These are phyloP conservation scores for Protostelium mycophagum DNA, from an alignment of 78 protist genomes.

Conservation along the genomic window DNA sequence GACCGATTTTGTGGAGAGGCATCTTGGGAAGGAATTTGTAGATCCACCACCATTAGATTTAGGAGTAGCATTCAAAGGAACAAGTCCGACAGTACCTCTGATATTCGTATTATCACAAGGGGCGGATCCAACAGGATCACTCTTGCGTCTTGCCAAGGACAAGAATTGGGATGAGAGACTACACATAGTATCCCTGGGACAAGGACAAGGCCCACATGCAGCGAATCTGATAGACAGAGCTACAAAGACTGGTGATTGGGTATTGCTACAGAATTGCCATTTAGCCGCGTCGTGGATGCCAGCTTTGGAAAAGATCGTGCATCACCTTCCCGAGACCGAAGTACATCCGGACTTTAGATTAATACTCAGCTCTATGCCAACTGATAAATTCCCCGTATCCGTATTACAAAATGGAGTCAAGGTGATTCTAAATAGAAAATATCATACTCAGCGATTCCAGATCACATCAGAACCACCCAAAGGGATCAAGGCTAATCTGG, in stretches of 20 bases:
- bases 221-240: conserved; percentile 64
- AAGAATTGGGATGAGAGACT: conserved; percentile 63
- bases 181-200: conserved; percentile 80
- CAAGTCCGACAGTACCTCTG: conserved; percentile 59
- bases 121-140: conserved; percentile 83
- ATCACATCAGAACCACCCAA: conserved; percentile 92
- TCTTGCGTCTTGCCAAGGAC: conserved; percentile 67
- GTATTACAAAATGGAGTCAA: conserved; percentile 82
- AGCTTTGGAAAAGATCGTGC: conserved; percentile 54
- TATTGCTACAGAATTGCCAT: conserved; percentile 89
- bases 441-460: neutral
- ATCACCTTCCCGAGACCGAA: conserved; percentile 20
- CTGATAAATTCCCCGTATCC: conserved; percentile 82
- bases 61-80: neutral
- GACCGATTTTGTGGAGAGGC: conserved; percentile 43
- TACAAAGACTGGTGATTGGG: conserved; percentile 76
- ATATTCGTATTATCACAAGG: conserved; percentile 87
- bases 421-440: neutral
- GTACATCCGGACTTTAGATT: conserved; percentile 74
- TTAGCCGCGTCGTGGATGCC: conserved; percentile 77
- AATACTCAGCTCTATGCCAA: conserved; percentile 81
- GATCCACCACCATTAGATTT: conserved; percentile 82
- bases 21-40: conserved; percentile 40
- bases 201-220: conserved; percentile 85
- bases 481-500: conserved; percentile 76